These are phyloP conservation scores for Alliaria petiolata DNA, from an alignment of 345 rosid species.

Conservation along the genomic window DNA sequence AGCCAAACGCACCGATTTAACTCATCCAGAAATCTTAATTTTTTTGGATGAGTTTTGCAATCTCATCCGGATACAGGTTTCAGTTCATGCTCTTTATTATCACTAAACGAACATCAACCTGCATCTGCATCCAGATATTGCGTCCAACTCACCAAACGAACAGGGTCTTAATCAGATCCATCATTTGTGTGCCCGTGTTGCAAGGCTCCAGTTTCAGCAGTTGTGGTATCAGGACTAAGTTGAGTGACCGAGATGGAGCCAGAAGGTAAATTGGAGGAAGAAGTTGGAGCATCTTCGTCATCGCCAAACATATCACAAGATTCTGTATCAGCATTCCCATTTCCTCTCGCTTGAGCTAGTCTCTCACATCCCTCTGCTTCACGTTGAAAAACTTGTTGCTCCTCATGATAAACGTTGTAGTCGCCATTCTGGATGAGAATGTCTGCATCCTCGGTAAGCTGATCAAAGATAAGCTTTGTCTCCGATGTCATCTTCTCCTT, in stretches of 20 bases:
- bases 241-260: conserved; percentile 36
- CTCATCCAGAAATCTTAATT: no score
- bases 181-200: conserved; percentile 31
- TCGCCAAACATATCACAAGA: conserved; percentile 80
- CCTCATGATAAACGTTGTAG: conserved; percentile 78
- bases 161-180: conserved; percentile 62
- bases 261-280: conserved; percentile 34
- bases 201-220: conserved; percentile 39
- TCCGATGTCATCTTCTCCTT: conserved; percentile 86
- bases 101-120: no score
- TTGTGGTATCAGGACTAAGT: conserved; percentile 28
- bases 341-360: conserved; percentile 49
- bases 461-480: conserved; percentile 80
- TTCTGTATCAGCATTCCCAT: conserved; percentile 35
- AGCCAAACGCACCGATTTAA: no score
- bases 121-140: no score
- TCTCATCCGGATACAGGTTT: no score
- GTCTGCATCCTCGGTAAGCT: conserved; percentile 94
- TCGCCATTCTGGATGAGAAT: conserved; percentile 83
- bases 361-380: no score
- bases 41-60: no score
- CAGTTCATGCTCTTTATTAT: no score
- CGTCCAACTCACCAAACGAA: no score
- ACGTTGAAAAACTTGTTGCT: conserved; percentile 67
- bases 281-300: conserved; percentile 49